Evolutionary conservation across 192 early-diverging fungal genomes (phyloP).

Genomic region (Coemansia sp.): DNA sequence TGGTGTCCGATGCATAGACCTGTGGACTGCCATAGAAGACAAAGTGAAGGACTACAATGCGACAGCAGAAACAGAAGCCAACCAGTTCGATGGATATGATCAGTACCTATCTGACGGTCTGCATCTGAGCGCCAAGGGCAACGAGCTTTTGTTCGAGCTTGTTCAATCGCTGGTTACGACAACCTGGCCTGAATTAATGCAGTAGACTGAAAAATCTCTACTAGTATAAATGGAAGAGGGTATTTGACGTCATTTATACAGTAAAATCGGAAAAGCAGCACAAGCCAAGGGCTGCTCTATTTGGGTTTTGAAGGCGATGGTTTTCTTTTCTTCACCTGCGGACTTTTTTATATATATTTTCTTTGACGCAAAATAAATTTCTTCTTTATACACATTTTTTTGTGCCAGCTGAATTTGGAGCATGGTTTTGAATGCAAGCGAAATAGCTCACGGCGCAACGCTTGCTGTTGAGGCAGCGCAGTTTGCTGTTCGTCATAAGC

Average conservation of each 20-base stretch:
- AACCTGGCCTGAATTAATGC: constrained; percentile 16
- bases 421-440: constrained; percentile 28
- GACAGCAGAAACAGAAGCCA: constrained; percentile 1
- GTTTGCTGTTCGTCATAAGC: constrained; percentile 38
- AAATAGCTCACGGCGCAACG: constrained; percentile 28
- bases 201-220: neutral
- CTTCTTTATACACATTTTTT: no score
- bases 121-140: constrained; percentile 58
- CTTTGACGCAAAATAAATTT: no score
- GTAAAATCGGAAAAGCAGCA: no score
- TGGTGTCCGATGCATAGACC: constrained; percentile 25
- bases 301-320: no score
- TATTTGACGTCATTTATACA: no score
- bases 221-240: no score
- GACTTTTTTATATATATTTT: no score
- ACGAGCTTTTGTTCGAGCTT: constrained; percentile 41
- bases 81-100: constrained; percentile 36
- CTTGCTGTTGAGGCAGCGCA: constrained; percentile 38
- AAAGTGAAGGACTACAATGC: constrained; percentile 22
- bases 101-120: constrained; percentile 59
- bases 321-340: no score
- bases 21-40: constrained; percentile 49
- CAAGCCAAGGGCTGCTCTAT: no score
- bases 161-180: constrained; percentile 1
- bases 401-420: neutral